Evolutionary conservation across 768 basidiomycete species (phyloP), one percentile per base, ranked within the genome.

Genomic region (Naganishia vaughanmartiniae): DNA sequence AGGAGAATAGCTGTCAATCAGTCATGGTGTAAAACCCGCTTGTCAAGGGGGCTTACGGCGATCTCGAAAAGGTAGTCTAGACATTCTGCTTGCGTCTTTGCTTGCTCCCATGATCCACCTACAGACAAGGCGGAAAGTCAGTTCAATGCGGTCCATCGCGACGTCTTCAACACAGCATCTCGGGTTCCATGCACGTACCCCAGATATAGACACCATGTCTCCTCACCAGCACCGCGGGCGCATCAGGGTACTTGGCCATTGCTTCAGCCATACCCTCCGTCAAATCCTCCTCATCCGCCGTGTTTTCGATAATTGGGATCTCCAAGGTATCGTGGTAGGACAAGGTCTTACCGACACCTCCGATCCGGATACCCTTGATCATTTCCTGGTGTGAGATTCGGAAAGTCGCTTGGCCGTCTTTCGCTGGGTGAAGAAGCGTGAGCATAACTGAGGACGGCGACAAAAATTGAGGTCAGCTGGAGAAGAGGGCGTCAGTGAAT

Each of bases 11-110:
- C 67, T 10, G 15, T 46, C 28, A 5, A 28, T 54, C 28, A 36
- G 14, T 28, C 17, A 36, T 30, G 54, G 26, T n/a, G 48, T 17
- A 31, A 42, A 15, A 33, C 17, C 26, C 24, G n/a, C 4, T 26
- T 1, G 3, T n/a, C 9, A 15, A 26, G 26, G 19, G 2, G 9
- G 45, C 68, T 60, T 33, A 69, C 71, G 15, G 86, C 89, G 60
- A 93, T 88, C 78, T 94, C 92, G 74, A 93, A 92, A 21, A 94
- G 84, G 81, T 93, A 94, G 78, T 94, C 92, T 34, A 93, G 85
- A 79, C 92, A 94, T 85, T 93, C 91, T 0, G 90, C 87, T 76
- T 93, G 91, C 0, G 90, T 90, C 82, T 93, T 93, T 11, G 91
- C 91, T 78, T 90, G 91, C 81, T 91, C 87, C 91, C 91, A 93